These are phyloP conservation scores for Grammothele lineata DNA, from an alignment of 768 basidiomycete species.

Conservation along the genomic window DNA sequence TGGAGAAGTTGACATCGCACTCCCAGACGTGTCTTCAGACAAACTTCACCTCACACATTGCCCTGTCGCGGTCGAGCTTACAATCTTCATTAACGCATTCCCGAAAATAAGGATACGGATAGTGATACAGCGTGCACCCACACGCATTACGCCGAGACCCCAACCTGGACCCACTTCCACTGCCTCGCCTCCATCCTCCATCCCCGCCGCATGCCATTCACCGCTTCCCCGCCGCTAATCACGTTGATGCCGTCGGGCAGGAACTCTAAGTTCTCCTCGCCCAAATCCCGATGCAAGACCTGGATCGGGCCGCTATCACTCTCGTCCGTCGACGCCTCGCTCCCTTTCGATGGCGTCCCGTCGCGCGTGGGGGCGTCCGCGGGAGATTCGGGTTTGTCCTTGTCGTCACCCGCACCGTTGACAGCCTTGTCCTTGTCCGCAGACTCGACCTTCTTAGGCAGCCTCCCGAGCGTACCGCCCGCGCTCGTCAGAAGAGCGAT, in stretches of 20 bases:
- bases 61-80: too few relatives aligned
- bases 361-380: neutral
- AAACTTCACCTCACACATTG: too few relatives aligned
- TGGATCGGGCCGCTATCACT: slow-evolving; percentile 12
- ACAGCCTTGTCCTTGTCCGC: neutral
- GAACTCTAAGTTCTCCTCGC: slow-evolving; percentile 25
- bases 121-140: slow-evolving; percentile 1
- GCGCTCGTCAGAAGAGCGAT: slow-evolving; percentile 16
- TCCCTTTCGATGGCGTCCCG: slow-evolving; percentile 3
- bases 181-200: slow-evolving; percentile 29
- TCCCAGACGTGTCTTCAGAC: too few relatives aligned
- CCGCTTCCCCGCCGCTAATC: slow-evolving; percentile 21
- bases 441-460: neutral
- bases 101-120: slow-evolving; percentile 2
- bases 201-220: slow-evolving; percentile 23
- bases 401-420: neutral
- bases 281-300: slow-evolving; percentile 21
- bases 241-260: slow-evolving; percentile 25
- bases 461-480: slow-evolving; percentile 9
- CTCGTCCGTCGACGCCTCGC: slow-evolving; percentile 3
- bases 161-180: slow-evolving; percentile 27
- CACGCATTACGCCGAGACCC: slow-evolving; percentile 6
- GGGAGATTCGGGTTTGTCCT: neutral
- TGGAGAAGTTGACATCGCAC: too few relatives aligned
- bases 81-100: too few relatives aligned